Evolutionary conservation across 1,284 basidiomycete genomes (phyloP), one percentile per base, ranked within the genome.

Genomic region (Athelia sp.): DNA sequence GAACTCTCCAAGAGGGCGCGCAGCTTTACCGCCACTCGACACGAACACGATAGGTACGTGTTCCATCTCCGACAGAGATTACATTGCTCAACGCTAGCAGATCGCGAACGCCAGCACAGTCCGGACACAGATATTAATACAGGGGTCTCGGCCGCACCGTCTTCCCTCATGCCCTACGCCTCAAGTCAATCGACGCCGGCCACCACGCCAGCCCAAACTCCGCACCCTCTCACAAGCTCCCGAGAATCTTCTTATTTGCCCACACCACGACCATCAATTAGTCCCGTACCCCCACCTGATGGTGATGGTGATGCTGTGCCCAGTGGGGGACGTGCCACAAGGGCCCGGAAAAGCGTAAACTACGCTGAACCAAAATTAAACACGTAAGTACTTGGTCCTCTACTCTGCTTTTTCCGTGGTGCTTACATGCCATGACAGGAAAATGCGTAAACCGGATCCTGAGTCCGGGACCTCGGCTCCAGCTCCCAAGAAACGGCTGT

Each of bases 321-420:
- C 15, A 54, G 60, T 4, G 51, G 56, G 15, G 66, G 68, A 32
- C 74, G 90, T 49, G 85, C 88, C 60, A 73, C 85, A 52, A 74
- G 91, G 49, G 68, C 78, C 14, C 75, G 91, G 42, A 91, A 84
- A 70, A 92, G 90, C 58, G 75, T 93, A 48, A 93, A 93, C 63
- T 93, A 94, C 60, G 78, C 90, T 1, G 91, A 94, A 64, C 91
- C 91, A 11, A 93, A 91, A 65, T 74, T 94, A 24, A 92, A 91
- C 64, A 93, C 88, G 90, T 92, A 64, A 56, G 87, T 82, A 24
- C 42, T 24, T 22, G 6, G 43, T 51, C 18, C 45, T 48, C 23
- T 17, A 46, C 15, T 48, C 13, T 29, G 26, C 26, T 4, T 29
- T 4, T 29, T 26, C 9, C 23, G 43, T 10, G 10, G 23, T 8